Base-by-base conservation (phyloP, 176 grass and related monocot species). In the Elymus sibiricus region DNA sequence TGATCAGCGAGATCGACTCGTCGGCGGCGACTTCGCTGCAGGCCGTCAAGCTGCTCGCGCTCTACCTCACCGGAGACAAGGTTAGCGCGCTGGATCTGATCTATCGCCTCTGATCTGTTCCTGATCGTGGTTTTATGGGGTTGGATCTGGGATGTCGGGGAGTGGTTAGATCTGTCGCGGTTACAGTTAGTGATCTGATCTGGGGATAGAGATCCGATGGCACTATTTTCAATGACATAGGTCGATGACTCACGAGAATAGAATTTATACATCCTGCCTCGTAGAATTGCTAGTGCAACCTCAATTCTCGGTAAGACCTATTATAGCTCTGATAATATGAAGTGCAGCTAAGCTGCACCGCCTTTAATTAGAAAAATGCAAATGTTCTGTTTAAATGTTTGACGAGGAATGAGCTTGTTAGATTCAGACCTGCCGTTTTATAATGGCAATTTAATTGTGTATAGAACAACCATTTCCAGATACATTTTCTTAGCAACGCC, bases 1-100 rank as follows among this genome's bases (percentile, higher is more conserved):
- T 97, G 31, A 94, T 96, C 76, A 96, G 85, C 76, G 97, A 99
- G 92, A 93, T 99, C 82, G 92, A 96, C 85, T 90, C 92, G 28
- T 87, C 94, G 5, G 97, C 97, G 26, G 94, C 97, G 9, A 99
- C 97, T 8, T 84, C 94, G 29, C 90, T 99, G 59, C 97, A 99
- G 90, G 97, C 94, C 43, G 97, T 99, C 42, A 99, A 96, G 87
- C 84, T 96, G 32, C 94, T 94, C 73, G 90, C 97, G 8, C 59
- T 96, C 32, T 99, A 93, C 86, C 90, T 97, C 79, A 83, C 94
- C 6, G 91, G 89, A 1, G 83, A 94, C 66, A 96, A 97, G 92
- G 97, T 96, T 85, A 79, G 89, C 65, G 53, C 9, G 61, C 77
- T 40, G 51, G 73, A 91, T 91, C 90, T 88, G 80, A 64, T 32